Evolutionary conservation across 2,329 filamentous ascomycete genomes (phyloP), one percentile per base, ranked within the genome.

Genomic region (Apiospora rasikravindrae): DNA sequence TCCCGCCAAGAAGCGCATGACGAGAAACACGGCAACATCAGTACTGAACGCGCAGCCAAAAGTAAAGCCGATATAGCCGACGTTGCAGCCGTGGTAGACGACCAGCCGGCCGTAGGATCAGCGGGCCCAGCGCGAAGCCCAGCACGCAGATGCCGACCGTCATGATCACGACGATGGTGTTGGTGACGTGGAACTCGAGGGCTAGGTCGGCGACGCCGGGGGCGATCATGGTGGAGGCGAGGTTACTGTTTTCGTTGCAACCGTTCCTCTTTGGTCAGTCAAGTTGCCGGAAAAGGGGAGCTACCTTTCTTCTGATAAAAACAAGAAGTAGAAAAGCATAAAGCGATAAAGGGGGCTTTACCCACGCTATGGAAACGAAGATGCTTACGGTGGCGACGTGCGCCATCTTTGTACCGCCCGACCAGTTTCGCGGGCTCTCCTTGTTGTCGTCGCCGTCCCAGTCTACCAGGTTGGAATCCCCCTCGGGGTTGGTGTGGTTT

Each of bases 341-440:
- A 7, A 2, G 16, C 26, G 67, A 33, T n/a, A 67, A 26, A 19
- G 3, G 67, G n/a, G 2, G 5, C 13, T 8, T 42, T n/a, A 37
- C 71, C 69, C 16, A 73, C 71, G 66, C 70, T 14, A 69, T 78
- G 26, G 88, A 84, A 1, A 85, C 87, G 26, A 89, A 83, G 2
- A 83, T 73, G 0, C 86, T 86, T 2, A 90, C 82, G 1, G 88
- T 77, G 2, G 76, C 76, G 2, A 89, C 81, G 40, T 85, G 84
- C 1, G 81, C 75, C 76, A 84, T 84, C 77, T 88, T 89, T 74
- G 82, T 83, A 13, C 72, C 73, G 0, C 76, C 75, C 2, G 81
- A 73, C 88, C 88, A 90, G 77, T 90, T 90, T 73, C 86, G 77
- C 0, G 88, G 88, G 71, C 89, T 88, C 69, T 84, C 79, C 0